Conservation (phyloP, 192 early-diverging fungal species). For the Haplosporangium gracile region DNA sequence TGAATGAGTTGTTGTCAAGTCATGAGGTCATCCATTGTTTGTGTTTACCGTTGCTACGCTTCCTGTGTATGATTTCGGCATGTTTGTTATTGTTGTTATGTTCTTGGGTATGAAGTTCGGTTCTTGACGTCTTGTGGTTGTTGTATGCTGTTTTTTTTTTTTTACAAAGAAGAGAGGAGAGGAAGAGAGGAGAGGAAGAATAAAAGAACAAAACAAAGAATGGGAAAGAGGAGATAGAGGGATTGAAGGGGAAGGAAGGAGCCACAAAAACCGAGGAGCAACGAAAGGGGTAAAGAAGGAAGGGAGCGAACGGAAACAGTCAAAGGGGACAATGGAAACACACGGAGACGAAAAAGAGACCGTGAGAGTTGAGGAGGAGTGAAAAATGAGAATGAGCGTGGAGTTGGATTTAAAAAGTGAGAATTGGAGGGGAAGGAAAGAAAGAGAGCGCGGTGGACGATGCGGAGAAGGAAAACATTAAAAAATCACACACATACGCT, state of each 20-base stretch:
- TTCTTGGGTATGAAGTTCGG: neutral
- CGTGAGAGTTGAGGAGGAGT: neutral
- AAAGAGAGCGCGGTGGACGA: neutral
- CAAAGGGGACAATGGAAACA: neutral
- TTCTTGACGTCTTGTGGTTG: neutral
- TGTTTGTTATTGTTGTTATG: neutral
- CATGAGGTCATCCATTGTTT: neutral
- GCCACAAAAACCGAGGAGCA: neutral
- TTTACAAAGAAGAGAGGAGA: neutral
- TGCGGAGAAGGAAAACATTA: neutral
- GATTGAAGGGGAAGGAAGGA: neutral
- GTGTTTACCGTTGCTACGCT: conserved; percentile 55
- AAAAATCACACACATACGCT: neutral
- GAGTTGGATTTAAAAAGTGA: no score
- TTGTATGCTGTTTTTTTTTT: no score
- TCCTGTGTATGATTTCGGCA: conserved; percentile 59
- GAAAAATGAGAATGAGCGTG: neutral
- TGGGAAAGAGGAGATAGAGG: neutral
- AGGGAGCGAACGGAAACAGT: conserved; percentile 9
- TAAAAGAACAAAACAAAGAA: neutral
- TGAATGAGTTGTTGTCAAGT: neutral
- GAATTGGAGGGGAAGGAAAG: neutral
- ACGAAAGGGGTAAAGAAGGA: neutral
- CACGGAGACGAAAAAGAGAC: neutral
- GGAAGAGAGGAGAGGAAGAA: neutral